Base-by-base conservation (phyloP, 164 flowering plant species). In the Berberis thunbergii region DNA sequence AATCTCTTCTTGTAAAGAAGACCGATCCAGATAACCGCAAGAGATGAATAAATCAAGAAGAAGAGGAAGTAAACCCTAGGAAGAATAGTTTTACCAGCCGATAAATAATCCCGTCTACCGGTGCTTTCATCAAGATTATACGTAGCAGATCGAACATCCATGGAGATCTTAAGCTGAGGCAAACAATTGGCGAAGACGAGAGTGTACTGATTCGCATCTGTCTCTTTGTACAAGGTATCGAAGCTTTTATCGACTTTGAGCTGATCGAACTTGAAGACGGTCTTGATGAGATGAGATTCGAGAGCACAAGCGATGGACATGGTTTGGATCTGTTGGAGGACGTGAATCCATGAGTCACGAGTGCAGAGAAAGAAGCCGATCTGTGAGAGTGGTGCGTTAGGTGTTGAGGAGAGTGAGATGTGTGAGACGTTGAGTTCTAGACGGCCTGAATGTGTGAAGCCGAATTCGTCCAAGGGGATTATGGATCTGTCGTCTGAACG, bases 401-500 rank as follows among this genome's bases (percentile, higher is more conserved):
- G n/a, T 8, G 49, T 4, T 4, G 4, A 4, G 6, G 91, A 77
- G 68, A 83, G 64, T 41, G 71, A 55, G 82, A 89, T 74, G 9
- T 68, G 56, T 7, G 94, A 72, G 72, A 86, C 83, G 70, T 78
- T 78, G 75, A 90, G 94, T 65, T 85, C 88, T 62, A 90, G 82
- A 9, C 76, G 83, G 45, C 98, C 97, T 10, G 61, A 49, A 76
- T 79, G 89, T 41, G 92, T 83, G 89, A 88, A 93, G 0, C 98
- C 98, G 77, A 88, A 88, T 62, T 84, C 88, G 67, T 87, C 96
- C 73, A 93, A 81, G 59, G 88, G 95, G 80, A 93, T 91, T 10
- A 86, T 83, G 54, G 81, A 79, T 1, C 91, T 81, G 60, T 40
- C 38, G 62, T 93, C 96, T 70, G 83, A 78, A 44, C 83, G 81